Base-by-base conservation (phyloP, 2,329 filamentous ascomycete species). In the Penicillium thymicola region DNA sequence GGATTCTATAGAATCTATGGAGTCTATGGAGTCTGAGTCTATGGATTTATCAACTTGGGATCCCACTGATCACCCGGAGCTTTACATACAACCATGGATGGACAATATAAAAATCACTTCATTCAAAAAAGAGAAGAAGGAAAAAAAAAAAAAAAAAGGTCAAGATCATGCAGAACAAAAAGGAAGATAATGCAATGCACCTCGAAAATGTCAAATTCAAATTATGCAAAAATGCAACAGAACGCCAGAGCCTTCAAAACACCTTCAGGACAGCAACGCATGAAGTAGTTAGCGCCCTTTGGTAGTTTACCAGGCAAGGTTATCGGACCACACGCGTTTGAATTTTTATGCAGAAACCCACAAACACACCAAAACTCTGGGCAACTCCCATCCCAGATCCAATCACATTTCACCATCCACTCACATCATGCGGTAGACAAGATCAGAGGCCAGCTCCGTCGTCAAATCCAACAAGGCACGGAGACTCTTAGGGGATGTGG, bases 351-450 rank as follows among this genome's bases (percentile, higher is more conserved):
- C 52, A 60, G 54, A 45, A 34, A 34, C 52, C n/a, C 21, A 45
- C 14, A 46, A 23, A 45, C 43, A 36, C 14, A 27, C 40, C 34
- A 36, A 23, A 38, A 51, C 7, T 49, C 48, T 54, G 2, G 44
- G 27, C 44, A 46, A 46, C 2, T 10, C 6, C 9, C 4, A 13
- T 27, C 47, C 21, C 6, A 30, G 1, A 32, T 8, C 53, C 58
- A 58, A 58, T 57, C 59, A 62, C 42, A 58, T 27, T 13, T 0
- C 27, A 5, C 2, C 30, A 43, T 48, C n/a, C 25, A 13, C 23
- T 68, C 59, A 71, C 72, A 75, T 75, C 72, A 75, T 71, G 27
- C 73, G 70, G 58, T 73, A 76, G 28, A 76, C 71, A 61, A 76
- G 64, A 64, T 76, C 74, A 34, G 73, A 75, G 23, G 73, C 74